Conservation (phyloP, 805 yeast species). For the Ascoidea asiatica region DNA sequence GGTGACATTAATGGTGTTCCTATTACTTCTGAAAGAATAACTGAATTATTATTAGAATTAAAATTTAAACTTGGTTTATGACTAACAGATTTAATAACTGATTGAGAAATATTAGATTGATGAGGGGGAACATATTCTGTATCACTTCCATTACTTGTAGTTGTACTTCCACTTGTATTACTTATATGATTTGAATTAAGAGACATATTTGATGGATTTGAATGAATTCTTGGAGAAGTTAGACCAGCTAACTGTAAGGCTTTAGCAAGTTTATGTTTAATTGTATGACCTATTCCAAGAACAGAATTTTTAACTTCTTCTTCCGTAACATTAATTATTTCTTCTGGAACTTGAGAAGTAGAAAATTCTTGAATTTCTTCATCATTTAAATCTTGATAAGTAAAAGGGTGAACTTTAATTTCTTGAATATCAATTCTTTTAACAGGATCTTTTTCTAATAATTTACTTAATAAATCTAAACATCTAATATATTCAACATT, state of each 20-base stretch:
- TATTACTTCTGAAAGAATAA: not conserved
- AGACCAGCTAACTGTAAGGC: constrained; percentile 17
- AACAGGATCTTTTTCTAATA: constrained; percentile 60
- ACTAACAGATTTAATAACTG: not conserved
- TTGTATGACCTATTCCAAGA: constrained; percentile 61
- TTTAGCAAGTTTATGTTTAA: constrained; percentile 35
- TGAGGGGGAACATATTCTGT: not conserved
- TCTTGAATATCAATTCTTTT: constrained; percentile 56
- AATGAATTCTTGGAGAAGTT: constrained; percentile 1
- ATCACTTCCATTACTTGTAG: no score
- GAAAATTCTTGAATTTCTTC: constrained; percentile 13
- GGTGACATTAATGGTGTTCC: not conserved
- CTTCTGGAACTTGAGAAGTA: constrained; percentile 15
- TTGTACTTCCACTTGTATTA: no score
- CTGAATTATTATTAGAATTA: not conserved
- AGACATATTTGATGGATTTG: constrained; percentile 1
- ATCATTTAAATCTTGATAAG: constrained; percentile 26
- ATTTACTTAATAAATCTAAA: constrained; percentile 42
- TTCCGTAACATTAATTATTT: constrained; percentile 43
- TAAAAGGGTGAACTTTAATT: constrained; percentile 69
- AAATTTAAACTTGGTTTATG: not conserved
- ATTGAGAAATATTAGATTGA: constrained; percentile 2
- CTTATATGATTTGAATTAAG: not conserved
- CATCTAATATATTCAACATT: constrained; percentile 28
- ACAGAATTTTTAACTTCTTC: constrained; percentile 71